phyloP scores from a whole-genome alignment of 441 rosid species.

The Gossypium aridum region DNA sequence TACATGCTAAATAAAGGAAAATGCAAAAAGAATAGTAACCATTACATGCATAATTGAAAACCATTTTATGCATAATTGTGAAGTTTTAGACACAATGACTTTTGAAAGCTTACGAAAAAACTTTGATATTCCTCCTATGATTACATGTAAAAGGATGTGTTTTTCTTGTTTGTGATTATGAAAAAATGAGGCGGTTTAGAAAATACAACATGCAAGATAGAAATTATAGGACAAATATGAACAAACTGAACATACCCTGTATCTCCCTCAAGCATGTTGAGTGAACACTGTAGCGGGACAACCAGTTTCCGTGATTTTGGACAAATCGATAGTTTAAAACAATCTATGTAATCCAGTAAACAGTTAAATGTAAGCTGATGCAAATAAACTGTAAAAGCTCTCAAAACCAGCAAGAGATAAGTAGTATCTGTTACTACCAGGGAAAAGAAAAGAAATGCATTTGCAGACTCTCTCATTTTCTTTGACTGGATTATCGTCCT shows the following conservation, averaged over 20 bases:
- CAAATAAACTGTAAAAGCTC: constrained; percentile 1
- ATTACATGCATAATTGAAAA: not conserved
- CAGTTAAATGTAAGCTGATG: not conserved
- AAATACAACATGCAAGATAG: not conserved
- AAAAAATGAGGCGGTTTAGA: not conserved
- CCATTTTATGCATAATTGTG: not conserved
- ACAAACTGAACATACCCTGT: constrained; percentile 52
- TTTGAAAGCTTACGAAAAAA: not conserved
- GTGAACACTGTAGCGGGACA: constrained; percentile 64
- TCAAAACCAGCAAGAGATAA: not conserved
- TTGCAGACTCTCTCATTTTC: constrained; percentile 54
- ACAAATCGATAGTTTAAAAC: constrained; percentile 31
- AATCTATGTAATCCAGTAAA: constrained; percentile 31
- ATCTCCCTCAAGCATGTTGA: constrained; percentile 95
- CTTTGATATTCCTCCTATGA: not conserved
- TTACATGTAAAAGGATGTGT: not conserved
- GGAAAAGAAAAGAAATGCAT: constrained; percentile 68
- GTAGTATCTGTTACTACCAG: constrained; percentile 35
- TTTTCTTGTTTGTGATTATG: not conserved
- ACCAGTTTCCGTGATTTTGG: constrained; percentile 43
- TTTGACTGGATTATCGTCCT: constrained; percentile 41
- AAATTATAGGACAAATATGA: not conserved
- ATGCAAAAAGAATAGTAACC: not conserved
- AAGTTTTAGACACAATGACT: not conserved
- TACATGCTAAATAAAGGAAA: constrained; percentile 1